Evolutionary conservation across 768 basidiomycete genomes (phyloP).

Genomic region (Aureoboletus auriporus): DNA sequence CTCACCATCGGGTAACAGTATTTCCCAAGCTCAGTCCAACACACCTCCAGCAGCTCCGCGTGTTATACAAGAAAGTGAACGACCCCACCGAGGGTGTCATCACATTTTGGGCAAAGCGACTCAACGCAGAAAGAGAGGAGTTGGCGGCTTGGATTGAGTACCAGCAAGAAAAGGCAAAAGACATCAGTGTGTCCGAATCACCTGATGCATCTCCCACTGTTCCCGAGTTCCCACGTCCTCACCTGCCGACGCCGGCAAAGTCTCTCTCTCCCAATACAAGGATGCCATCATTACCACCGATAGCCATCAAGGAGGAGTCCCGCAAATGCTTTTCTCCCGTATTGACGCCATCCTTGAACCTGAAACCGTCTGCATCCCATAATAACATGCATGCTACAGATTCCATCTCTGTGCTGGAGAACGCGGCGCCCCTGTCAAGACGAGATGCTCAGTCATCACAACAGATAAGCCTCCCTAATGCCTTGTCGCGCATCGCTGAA

Average conservation of each 20-base stretch:
- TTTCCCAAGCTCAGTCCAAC: constrained; percentile 23
- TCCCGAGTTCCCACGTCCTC: constrained; percentile 12
- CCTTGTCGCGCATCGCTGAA: too few species aligned
- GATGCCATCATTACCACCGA: constrained; percentile 26
- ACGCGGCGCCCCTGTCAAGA: too few species aligned
- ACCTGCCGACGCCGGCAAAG: constrained; percentile 27
- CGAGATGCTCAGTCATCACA: too few species aligned
- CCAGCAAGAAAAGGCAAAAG: constrained; percentile 23
- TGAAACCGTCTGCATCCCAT: too few species aligned
- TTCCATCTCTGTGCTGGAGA: too few species aligned
- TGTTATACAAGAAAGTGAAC: constrained; percentile 10
- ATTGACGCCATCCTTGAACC: neutral
- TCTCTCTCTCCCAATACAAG: constrained; percentile 21
- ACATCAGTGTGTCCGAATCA: neutral
- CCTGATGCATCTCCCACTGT: constrained; percentile 20
- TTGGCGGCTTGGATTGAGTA: constrained; percentile 26
- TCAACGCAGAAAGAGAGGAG: constrained; percentile 17
- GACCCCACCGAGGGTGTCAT: constrained; percentile 21
- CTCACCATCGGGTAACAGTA: constrained; percentile 13
- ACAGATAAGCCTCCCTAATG: too few species aligned
- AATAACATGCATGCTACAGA: too few species aligned
- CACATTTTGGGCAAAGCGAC: constrained; percentile 23
- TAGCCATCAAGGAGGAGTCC: constrained; percentile 27
- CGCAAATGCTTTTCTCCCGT: constrained; percentile 1
- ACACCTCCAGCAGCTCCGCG: constrained; percentile 21